Evolutionary conservation across 2,329 filamentous ascomycete genomes (phyloP).

Genomic region (Tolypocladium cylindrosporum): DNA sequence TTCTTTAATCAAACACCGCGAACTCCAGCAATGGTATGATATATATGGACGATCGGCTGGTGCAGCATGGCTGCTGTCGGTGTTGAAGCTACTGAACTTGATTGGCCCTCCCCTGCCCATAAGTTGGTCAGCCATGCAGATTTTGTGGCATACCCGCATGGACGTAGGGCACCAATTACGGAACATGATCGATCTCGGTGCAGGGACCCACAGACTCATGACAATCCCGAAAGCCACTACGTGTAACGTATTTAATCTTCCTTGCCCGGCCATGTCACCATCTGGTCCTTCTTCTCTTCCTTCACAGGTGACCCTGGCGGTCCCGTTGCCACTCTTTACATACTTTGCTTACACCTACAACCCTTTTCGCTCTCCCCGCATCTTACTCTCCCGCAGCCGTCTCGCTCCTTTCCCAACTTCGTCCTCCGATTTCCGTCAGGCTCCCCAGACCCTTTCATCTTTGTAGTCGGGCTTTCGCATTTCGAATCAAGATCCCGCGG

Average conservation of each 20-base stretch:
- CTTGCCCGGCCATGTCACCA: not conserved
- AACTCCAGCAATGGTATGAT: too few relatives aligned
- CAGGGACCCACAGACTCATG: too few relatives aligned
- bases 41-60: not conserved
- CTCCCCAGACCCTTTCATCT: not conserved
- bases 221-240: too few relatives aligned
- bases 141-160: constrained; percentile 5
- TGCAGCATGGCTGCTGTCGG: not conserved
- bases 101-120: not conserved
- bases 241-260: not conserved
- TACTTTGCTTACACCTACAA: not conserved
- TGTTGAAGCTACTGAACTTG: not conserved
- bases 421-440: constrained; percentile 1
- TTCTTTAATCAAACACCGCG: too few relatives aligned
- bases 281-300: not conserved
- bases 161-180: not conserved
- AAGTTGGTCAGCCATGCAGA: constrained; percentile 3
- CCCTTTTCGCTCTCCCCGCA: not conserved
- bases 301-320: constrained; percentile 9
- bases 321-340: constrained; percentile 6
- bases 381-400: not conserved
- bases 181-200: too few relatives aligned
- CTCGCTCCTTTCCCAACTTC: not conserved
- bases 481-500: constrained; percentile 5
- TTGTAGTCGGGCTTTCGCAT: constrained; percentile 4